Conservation (phyloP, 768 basidiomycete species). For the Trametes villosa region DNA sequence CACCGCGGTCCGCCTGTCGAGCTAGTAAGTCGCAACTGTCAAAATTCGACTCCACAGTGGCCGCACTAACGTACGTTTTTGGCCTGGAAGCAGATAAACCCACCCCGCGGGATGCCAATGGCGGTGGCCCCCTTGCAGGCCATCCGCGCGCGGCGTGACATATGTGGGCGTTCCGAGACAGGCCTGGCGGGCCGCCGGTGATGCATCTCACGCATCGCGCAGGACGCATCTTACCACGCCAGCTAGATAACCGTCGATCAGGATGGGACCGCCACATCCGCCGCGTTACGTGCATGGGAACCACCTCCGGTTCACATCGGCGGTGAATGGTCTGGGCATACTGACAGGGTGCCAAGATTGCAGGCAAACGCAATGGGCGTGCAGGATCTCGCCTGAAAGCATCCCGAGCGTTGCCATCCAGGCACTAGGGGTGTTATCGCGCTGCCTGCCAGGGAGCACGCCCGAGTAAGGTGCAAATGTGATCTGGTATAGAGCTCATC, state of each 20-base stretch:
- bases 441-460: background rate
- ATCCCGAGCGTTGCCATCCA: background rate
- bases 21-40: background rate
- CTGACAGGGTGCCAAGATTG: background rate
- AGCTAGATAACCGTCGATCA: constrained; percentile 5
- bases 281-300: background rate
- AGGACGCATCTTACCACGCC: constrained; percentile 2
- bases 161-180: constrained; percentile 10
- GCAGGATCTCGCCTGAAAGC: background rate
- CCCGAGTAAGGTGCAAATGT: background rate
- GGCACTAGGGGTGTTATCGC: background rate
- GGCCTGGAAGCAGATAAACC: background rate
- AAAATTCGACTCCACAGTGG: background rate
- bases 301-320: background rate
- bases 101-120: background rate
- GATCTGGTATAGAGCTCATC: background rate
- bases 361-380: background rate
- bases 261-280: background rate
- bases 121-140: background rate
- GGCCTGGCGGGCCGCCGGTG: background rate
- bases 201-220: background rate
- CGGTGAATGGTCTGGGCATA: background rate
- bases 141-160: background rate
- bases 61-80: background rate
- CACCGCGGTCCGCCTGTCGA: background rate